phyloP scores from a whole-genome alignment of 78 protist species.

The Bodo saltans region DNA sequence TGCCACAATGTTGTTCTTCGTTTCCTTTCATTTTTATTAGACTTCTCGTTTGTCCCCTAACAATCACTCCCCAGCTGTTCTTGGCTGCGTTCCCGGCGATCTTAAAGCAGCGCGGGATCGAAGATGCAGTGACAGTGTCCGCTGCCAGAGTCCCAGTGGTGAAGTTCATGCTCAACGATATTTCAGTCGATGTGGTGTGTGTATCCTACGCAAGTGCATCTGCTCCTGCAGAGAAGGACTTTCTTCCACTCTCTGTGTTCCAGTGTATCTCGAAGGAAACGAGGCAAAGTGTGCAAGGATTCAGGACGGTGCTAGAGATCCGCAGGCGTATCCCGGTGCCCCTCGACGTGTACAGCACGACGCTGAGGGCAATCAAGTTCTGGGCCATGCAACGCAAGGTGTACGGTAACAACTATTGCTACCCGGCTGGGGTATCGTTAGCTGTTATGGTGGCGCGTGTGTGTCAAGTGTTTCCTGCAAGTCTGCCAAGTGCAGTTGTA shows the following conservation, averaged over 20 bases:
- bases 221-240: conserved; percentile 3
- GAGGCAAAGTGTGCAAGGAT: conserved; percentile 35
- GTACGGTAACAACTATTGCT: conserved; percentile 87
- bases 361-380: conserved; percentile 80
- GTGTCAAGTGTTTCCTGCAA: conserved; percentile 91
- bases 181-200: neutral
- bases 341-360: conserved; percentile 60
- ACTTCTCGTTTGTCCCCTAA: too few species aligned
- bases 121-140: neutral
- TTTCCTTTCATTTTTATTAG: too few species aligned
- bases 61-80: too few species aligned
- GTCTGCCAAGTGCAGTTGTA: conserved; percentile 72
- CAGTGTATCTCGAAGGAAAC: conserved; percentile 47
- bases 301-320: conserved; percentile 83
- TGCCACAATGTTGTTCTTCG: too few species aligned
- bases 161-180: neutral
- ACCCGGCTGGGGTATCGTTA: conserved; percentile 91
- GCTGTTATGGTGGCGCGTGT: conserved; percentile 88
- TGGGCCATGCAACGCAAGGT: conserved; percentile 91
- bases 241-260: conserved; percentile 49
- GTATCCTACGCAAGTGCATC: neutral
- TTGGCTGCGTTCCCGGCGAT: neutral
- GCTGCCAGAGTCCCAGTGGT: neutral
- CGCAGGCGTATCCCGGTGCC: conserved; percentile 81
- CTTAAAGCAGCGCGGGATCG: neutral